Conservation (phyloP, 495 filamentous ascomycete genomes). For the Penicillium daleae region DNA sequence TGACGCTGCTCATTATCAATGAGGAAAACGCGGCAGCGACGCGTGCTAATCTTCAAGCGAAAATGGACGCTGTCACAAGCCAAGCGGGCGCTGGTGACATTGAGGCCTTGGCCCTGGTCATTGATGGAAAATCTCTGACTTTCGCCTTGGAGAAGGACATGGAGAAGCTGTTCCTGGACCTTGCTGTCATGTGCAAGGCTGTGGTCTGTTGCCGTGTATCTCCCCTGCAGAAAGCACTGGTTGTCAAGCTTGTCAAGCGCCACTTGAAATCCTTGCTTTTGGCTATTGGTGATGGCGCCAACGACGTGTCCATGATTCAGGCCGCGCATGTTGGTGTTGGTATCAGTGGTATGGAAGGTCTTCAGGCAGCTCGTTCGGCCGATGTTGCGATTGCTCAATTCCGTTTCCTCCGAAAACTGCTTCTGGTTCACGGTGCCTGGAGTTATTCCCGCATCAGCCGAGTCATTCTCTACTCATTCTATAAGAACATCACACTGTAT, state of each 20-base stretch:
- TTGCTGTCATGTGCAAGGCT: slow-evolving; percentile 95
- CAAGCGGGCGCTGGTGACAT: slow-evolving; percentile 77
- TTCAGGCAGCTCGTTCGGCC: slow-evolving; percentile 95
- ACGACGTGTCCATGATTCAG: slow-evolving; percentile 99
- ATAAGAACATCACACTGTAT: slow-evolving; percentile 98
- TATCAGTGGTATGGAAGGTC: slow-evolving; percentile 96
- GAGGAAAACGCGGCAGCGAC: slow-evolving; percentile 79
- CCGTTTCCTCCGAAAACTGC: slow-evolving; percentile 90
- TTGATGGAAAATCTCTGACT: slow-evolving; percentile 94
- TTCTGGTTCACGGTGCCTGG: slow-evolving; percentile 97
- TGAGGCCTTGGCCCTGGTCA: slow-evolving; percentile 91
- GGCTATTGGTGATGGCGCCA: slow-evolving; percentile 96
- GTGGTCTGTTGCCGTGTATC: slow-evolving; percentile 99
- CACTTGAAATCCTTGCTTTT: slow-evolving; percentile 90
- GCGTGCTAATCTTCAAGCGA: slow-evolving; percentile 85
- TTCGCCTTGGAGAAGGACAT: slow-evolving; percentile 92
- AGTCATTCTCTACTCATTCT: slow-evolving; percentile 97
- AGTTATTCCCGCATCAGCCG: slow-evolving; percentile 96
- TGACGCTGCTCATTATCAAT: slow-evolving; percentile 96
- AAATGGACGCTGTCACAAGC: slow-evolving; percentile 80
- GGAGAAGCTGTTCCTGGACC: slow-evolving; percentile 90
- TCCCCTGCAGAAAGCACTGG: slow-evolving; percentile 96
- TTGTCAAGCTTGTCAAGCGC: slow-evolving; percentile 98
- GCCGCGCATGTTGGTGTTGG: slow-evolving; percentile 98
- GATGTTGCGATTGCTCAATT: slow-evolving; percentile 98